Evolutionary conservation across 164 flowering plant species (phyloP).

Genomic region (Sextonia rubra): DNA sequence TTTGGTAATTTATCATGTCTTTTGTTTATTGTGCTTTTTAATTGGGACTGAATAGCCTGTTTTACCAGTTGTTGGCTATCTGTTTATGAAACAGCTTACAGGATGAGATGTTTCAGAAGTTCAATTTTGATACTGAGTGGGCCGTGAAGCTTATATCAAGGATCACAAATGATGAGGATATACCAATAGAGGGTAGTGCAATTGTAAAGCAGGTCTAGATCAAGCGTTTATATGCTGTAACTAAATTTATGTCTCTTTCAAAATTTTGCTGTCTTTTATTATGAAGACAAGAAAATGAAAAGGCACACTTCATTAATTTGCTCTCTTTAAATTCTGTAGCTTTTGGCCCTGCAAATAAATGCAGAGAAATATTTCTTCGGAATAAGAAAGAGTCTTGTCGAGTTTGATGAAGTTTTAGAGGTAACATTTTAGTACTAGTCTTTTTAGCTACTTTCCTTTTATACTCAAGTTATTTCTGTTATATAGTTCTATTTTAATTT

Average conservation of each 20-base stretch:
- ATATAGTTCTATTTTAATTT: too few relatives aligned
- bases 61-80: not conserved
- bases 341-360: constrained; percentile 79
- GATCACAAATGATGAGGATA: constrained; percentile 73
- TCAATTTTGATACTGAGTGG: constrained; percentile 93
- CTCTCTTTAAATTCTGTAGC: constrained; percentile 40
- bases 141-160: constrained; percentile 81
- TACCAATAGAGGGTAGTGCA: constrained; percentile 80
- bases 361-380: constrained; percentile 89
- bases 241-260: not conserved
- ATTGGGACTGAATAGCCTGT: not conserved
- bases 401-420: constrained; percentile 99
- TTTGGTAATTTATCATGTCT: not conserved
- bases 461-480: too few relatives aligned
- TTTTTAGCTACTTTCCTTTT: too few relatives aligned
- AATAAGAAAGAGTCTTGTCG: constrained; percentile 87
- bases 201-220: constrained; percentile 73
- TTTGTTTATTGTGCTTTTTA: not conserved
- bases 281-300: not conserved
- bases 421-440: constrained; percentile 29
- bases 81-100: constrained; percentile 57
- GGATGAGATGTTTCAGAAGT: constrained; percentile 98
- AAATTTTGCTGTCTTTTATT: not conserved
- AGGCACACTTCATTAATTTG: not conserved
- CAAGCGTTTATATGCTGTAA: not conserved